Evolutionary conservation across 1,284 basidiomycete genomes (phyloP).

Genomic region (Bjerkandera adusta): DNA sequence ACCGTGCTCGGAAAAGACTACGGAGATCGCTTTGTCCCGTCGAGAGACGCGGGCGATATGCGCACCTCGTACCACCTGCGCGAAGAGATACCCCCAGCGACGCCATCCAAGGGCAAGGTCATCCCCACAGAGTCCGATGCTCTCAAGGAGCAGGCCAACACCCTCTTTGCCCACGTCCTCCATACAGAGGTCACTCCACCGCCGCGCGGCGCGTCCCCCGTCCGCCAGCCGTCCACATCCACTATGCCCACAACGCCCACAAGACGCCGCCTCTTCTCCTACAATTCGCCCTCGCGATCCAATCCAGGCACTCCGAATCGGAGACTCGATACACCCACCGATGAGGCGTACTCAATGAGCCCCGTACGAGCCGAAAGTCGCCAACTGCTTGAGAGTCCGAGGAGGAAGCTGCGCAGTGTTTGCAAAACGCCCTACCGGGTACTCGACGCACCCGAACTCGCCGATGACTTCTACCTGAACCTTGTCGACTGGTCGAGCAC

Average conservation of each 20-base stretch:
- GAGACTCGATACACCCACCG: slow-evolving; percentile 71
- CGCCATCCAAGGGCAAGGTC: slow-evolving; percentile 66
- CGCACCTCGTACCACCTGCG: slow-evolving; percentile 74
- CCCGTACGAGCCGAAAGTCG: slow-evolving; percentile 87
- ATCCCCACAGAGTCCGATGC: slow-evolving; percentile 80
- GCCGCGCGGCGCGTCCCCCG: slow-evolving; percentile 56
- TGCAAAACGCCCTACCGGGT: slow-evolving; percentile 98
- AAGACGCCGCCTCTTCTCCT: slow-evolving; percentile 64
- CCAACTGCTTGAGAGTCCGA: slow-evolving; percentile 82
- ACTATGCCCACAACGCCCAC: slow-evolving; percentile 62
- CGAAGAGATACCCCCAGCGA: slow-evolving; percentile 64
- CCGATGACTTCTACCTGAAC: slow-evolving; percentile 98
- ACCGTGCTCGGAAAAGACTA: slow-evolving; percentile 53
- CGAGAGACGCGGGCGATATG: slow-evolving; percentile 68
- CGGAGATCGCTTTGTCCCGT: slow-evolving; percentile 77
- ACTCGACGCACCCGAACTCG: slow-evolving; percentile 94
- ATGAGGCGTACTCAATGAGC: slow-evolving; percentile 87
- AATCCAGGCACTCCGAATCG: slow-evolving; percentile 57
- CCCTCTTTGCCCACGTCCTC: slow-evolving; percentile 70
- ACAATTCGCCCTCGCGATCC: slow-evolving; percentile 59
- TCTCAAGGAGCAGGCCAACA: slow-evolving; percentile 78
- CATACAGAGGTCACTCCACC: slow-evolving; percentile 76
- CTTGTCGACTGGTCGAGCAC: slow-evolving; percentile 97
- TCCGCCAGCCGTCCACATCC: slow-evolving; percentile 42
- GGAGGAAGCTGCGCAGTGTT: slow-evolving; percentile 78